These are phyloP conservation scores for Trichophyton schoenleinii DNA, from an alignment of 2,329 filamentous ascomycete genomes.

Conservation along the genomic window DNA sequence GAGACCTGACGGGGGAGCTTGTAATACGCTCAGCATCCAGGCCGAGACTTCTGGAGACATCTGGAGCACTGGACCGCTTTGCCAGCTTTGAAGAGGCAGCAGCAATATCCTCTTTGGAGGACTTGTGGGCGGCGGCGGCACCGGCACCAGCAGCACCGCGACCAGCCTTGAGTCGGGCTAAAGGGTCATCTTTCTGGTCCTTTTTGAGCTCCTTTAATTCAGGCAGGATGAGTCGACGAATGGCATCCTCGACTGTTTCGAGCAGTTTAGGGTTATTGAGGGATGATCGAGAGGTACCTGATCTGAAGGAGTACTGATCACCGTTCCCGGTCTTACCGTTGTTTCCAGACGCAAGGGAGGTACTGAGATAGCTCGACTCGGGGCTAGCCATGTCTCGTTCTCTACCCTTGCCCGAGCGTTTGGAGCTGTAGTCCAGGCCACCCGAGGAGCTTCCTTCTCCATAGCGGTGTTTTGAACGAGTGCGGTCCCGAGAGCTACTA, in stretches of 20 bases:
- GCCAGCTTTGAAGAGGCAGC: conserved; percentile 39
- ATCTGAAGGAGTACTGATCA: conserved; percentile 47
- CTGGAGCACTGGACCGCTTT: conserved; percentile 45
- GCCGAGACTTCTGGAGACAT: conserved; percentile 49
- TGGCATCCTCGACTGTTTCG: conserved; percentile 86
- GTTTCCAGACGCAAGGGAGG: conserved; percentile 42
- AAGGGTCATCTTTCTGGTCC: conserved; percentile 62
- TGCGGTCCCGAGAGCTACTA: conserved; percentile 24
- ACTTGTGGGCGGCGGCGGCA: conserved; percentile 47
- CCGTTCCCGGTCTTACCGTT: conserved; percentile 23
- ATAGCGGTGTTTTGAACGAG: conserved; percentile 32
- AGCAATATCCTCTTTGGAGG: conserved; percentile 41
- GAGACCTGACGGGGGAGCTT: neutral
- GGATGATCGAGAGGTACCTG: conserved; percentile 53
- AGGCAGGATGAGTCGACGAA: conserved; percentile 75
- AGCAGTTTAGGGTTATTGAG: conserved; percentile 87
- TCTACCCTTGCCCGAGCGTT: conserved; percentile 38
- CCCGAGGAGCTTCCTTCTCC: conserved; percentile 30
- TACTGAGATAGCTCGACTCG: conserved; percentile 50
- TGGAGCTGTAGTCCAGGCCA: conserved; percentile 21
- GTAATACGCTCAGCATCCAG: conserved; percentile 33
- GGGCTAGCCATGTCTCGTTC: conserved; percentile 44
- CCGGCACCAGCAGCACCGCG: conserved; percentile 20
- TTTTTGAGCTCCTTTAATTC: conserved; percentile 85
- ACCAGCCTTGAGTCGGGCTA: conserved; percentile 57